Base-by-base conservation (phyloP, 2,329 filamentous ascomycete genomes). In the Didymella pomorum region DNA sequence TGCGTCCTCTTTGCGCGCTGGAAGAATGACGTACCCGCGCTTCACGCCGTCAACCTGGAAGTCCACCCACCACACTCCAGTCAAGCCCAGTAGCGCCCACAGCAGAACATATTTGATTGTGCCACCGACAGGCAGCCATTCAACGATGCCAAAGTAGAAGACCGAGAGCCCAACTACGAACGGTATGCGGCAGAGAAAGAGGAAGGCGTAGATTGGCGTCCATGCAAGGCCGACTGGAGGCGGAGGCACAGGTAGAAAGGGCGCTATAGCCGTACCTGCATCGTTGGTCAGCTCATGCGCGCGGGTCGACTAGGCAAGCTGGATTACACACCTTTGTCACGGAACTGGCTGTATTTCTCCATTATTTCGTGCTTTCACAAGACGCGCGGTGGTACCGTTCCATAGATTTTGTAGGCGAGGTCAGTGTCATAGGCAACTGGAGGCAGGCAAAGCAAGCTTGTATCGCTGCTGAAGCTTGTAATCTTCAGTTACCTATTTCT, bases 1-100 rank as follows among this genome's bases (percentile, higher is more conserved):
- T 10, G 14, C 41, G 35, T 20, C 12, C 16, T 9, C 46, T 18
- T 41, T 45, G 47, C 57, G 12, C 18, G 16, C 2, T 11, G n/a
- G 25, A 12, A 26, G 29, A 33, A 28, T 29, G 46, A 73, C 82
- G 55, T 76, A 93, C 80, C 95, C 95, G 79, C 93, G 91, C 79
- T 92, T 93, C 52, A 99, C 95, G 58, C 94, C 94, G 76, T 99
- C 95, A 65, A 99, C 92, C 77, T 97, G 94, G n/a, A 99, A 82
- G 78, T 99, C 95, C 56, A 97, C 89, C 94, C 94, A 98, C 93
- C 93, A 98, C 57, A 99, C 91, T 26, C 95, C 94, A 0, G 93
- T 92, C 58, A 96, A 90, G 35, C 88, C 90, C 67, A 99, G 86
- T 65, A 98, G 86, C 60, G 87, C 85, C 94, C 95, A 98, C 52